phyloP scores from a whole-genome alignment of 257 asterid genomes.

The Gentiana macrophylla region DNA sequence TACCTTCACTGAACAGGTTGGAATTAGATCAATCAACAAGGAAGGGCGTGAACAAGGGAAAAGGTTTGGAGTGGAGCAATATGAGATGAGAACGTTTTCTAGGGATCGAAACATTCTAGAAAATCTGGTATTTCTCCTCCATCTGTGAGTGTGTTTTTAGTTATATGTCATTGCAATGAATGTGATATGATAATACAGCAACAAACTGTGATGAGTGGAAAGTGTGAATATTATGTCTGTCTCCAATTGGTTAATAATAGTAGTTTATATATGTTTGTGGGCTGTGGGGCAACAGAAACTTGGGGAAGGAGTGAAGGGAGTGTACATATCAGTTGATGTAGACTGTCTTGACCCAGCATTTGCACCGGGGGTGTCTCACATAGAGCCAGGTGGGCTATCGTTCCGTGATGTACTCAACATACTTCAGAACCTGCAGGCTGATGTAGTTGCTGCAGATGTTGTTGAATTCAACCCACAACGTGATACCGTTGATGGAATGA shows the following conservation, averaged over 20 bases:
- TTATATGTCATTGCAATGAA: too few relatives aligned
- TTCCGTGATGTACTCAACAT: slow-evolving; percentile 93
- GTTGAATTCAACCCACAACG: slow-evolving; percentile 98
- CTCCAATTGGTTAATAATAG: too few relatives aligned
- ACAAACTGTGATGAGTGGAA: too few relatives aligned
- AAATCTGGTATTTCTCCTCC: slow-evolving; percentile 53
- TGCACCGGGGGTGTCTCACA: slow-evolving; percentile 98
- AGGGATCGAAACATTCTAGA: slow-evolving; percentile 61
- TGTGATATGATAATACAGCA: too few relatives aligned
- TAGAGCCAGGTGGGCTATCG: slow-evolving; percentile 98
- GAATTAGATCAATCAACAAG: slow-evolving; percentile 80
- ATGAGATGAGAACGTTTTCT: slow-evolving; percentile 90
- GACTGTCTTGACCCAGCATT: slow-evolving; percentile 96
- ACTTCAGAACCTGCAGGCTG: slow-evolving; percentile 85
- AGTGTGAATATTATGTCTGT: too few relatives aligned
- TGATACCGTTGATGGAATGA: slow-evolving; percentile 97
- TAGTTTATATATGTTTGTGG: too few relatives aligned
- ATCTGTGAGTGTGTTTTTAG: neutral
- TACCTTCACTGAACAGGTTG: slow-evolving; percentile 54
- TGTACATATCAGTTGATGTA: slow-evolving; percentile 76
- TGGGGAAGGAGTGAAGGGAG: slow-evolving; percentile 97
- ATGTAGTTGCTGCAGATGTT: slow-evolving; percentile 90
- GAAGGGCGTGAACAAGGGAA: slow-evolving; percentile 99
- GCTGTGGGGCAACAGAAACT: slow-evolving; percentile 44
- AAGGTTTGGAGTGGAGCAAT: slow-evolving; percentile 95